These are phyloP conservation scores for Hypomontagnella submonticulosa DNA, from an alignment of 495 filamentous ascomycete species.

Conservation along the genomic window DNA sequence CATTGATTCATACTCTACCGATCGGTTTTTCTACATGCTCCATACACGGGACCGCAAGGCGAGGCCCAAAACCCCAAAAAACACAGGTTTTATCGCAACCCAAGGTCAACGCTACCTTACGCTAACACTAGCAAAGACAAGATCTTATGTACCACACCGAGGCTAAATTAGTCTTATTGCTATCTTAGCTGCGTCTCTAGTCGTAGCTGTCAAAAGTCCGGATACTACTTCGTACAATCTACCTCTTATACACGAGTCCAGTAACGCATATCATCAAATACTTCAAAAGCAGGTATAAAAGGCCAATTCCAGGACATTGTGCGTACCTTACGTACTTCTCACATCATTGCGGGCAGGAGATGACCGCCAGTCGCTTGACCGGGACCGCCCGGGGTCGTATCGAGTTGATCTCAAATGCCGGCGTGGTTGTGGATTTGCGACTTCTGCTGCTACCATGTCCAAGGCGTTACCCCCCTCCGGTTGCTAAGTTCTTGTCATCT, in stretches of 20 bases:
- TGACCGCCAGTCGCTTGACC: constrained; percentile 27
- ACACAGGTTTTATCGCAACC: constrained; percentile 13
- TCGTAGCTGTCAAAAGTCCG: constrained; percentile 26
- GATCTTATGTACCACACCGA: constrained; percentile 29
- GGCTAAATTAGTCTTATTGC: constrained; percentile 20
- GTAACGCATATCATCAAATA: constrained; percentile 1
- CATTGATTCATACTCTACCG: constrained; percentile 10
- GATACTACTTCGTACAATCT: not conserved
- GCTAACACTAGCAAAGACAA: constrained; percentile 21
- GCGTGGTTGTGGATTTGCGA: constrained; percentile 25
- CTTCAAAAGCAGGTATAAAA: constrained; percentile 8
- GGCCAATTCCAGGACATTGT: not conserved
- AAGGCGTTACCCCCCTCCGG: constrained; percentile 25
- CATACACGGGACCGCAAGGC: constrained; percentile 17
- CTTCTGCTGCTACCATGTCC: constrained; percentile 29
- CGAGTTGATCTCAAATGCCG: constrained; percentile 20
- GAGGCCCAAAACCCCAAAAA: constrained; percentile 17
- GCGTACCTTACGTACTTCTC: not conserved
- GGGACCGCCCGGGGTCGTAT: constrained; percentile 24
- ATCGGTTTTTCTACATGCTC: constrained; percentile 2
- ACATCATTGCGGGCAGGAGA: constrained; percentile 13
- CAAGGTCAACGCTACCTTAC: constrained; percentile 13
- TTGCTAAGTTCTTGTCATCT: constrained; percentile 40
- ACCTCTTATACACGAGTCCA: not conserved
- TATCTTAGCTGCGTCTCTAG: constrained; percentile 8